phyloP scores from a whole-genome alignment of 1,284 basidiomycete genomes.

The Irpex sp. region DNA sequence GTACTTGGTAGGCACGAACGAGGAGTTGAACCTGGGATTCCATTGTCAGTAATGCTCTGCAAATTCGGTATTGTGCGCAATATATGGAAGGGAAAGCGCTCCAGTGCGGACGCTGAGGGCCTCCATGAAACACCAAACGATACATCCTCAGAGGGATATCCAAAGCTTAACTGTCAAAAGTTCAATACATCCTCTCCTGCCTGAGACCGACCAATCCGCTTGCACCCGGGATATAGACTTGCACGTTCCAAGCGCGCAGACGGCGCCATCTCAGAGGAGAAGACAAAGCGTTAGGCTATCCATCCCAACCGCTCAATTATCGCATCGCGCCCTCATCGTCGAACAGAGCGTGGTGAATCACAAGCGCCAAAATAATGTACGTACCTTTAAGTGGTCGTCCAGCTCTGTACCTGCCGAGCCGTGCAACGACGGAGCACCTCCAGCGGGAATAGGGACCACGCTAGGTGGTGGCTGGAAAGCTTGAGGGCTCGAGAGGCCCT shows the following conservation, averaged over 20 bases:
- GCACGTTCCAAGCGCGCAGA: neutral
- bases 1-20: slow-evolving; percentile 97
- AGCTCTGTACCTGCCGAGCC: slow-evolving; percentile 72
- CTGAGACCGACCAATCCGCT: neutral
- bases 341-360: neutral
- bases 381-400: slow-evolving; percentile 92
- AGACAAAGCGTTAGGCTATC: neutral
- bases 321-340: neutral
- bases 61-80: neutral
- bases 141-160: neutral
- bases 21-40: slow-evolving; percentile 82
- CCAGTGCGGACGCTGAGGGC: neutral
- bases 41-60: slow-evolving; percentile 1
- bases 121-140: neutral
- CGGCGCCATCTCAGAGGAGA: neutral
- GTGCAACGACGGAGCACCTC: slow-evolving; percentile 82
- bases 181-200: neutral
- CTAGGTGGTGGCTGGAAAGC: slow-evolving; percentile 87
- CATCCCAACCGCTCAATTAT: neutral
- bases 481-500: slow-evolving; percentile 78
- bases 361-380: slow-evolving; percentile 12
- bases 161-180: neutral
- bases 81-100: neutral
- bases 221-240: neutral
- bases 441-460: slow-evolving; percentile 65